phyloP scores from a whole-genome alignment of 768 basidiomycete genomes.

The Russula griseocarnosa region DNA sequence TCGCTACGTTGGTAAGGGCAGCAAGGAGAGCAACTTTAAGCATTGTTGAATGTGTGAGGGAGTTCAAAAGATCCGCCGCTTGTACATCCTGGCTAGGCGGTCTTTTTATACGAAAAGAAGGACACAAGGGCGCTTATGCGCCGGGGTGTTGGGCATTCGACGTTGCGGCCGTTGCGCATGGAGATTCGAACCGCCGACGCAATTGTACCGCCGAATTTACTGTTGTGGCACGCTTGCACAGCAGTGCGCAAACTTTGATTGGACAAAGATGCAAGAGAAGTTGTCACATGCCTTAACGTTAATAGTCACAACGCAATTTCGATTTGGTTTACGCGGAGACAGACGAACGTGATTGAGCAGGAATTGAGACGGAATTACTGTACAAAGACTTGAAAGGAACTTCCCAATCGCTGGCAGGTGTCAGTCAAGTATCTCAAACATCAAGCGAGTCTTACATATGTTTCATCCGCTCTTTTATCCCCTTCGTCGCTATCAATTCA shows the following conservation, averaged over 20 bases:
- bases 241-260: neutral
- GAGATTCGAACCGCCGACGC: neutral
- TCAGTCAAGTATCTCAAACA: too few species aligned
- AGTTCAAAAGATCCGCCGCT: neutral
- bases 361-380: too few species aligned
- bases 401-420: too few species aligned
- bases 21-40: constrained; percentile 17
- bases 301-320: too few species aligned
- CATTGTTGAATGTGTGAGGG: constrained; percentile 25
- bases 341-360: too few species aligned
- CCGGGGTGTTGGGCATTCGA: neutral
- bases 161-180: neutral
- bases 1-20: constrained; percentile 4
- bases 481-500: too few species aligned
- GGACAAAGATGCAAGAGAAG: too few species aligned
- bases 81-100: neutral
- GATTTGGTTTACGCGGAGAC: too few species aligned
- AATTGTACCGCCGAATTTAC: neutral
- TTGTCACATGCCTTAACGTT: too few species aligned
- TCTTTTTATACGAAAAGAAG: constrained; percentile 1
- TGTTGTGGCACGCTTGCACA: neutral
- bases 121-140: neutral
- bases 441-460: too few species aligned
- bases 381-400: too few species aligned
- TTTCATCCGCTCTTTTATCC: too few species aligned